Evolutionary conservation across 2,329 filamentous ascomycete genomes (phyloP), one percentile per base, ranked within the genome.

Genomic region (Aspergillus tanneri): DNA sequence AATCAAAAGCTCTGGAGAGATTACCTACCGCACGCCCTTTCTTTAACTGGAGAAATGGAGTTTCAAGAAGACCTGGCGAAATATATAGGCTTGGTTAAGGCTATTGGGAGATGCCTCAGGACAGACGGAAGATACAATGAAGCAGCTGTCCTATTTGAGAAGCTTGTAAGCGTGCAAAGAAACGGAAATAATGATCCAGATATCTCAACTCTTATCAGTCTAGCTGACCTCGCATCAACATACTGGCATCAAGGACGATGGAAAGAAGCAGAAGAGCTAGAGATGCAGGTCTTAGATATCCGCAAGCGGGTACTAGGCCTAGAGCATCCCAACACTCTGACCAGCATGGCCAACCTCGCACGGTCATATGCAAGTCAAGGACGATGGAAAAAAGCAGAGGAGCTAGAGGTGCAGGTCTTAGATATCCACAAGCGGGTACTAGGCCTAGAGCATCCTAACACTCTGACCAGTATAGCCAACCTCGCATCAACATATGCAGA

Each of bases 241-340:
- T 40, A n/a, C 51, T 47, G 38, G 47, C 0, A 11, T 9, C 14
- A 30, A 43, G 25, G 43, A 40, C 48, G 52, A 50, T 35, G 18
- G 36, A 16, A 57, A 38, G 49, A 58, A 39, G 56, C 56, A 1
- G 56, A 58, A 43, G 18, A 53, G 47, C 45, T 58, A 6, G 16
- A 24, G 9, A 11, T 53, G 25, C 46, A 58, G 38, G 55, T 59
- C 6, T 35, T 59, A 25, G 49, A 61, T 38, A 54, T 19, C 3
- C 35, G 30, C 5, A 56, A 56, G 46, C 43, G n/a, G 37, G 34
- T 49, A 14, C 55, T 59, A 8, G 57, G 57, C 1, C 42, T 18
- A 14, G 34, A 51, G 28, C 27, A 52, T 45, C 45, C 45, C 4
- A 3, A 27, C n/a, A 45, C 45, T 36, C 36, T 52, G 10, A 27